Percentiles rank a stretch among this genome's conserved stretches.
These are phyloP conservation scores for Epichloe sylvatica DNA, from an alignment of 2,329 filamentous ascomycete species.

Conservation along the genomic window DNA sequence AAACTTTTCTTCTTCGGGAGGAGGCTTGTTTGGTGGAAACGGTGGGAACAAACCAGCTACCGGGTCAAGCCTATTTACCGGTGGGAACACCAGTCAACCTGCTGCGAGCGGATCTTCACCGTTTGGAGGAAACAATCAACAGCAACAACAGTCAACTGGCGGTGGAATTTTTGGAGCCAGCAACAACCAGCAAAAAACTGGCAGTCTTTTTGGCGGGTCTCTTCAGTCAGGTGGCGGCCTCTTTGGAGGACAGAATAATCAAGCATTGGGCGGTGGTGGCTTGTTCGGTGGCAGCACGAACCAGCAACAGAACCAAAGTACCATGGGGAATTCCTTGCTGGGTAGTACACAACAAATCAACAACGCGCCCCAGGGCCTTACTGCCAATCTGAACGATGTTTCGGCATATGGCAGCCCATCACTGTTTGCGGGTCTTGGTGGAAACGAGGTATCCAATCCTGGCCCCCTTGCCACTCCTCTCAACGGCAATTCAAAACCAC, in stretches of 20 bases:
- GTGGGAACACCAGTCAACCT: constrained; percentile 19
- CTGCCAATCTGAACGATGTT: constrained; percentile 67
- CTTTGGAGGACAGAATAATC: constrained; percentile 37
- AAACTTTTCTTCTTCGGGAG: constrained; percentile 18
- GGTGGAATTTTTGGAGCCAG: constrained; percentile 36
- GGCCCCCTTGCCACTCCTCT: constrained; percentile 88
- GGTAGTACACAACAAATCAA: constrained; percentile 36
- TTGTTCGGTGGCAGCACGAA: constrained; percentile 34
- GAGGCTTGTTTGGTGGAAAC: constrained; percentile 26
- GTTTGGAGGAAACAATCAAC: constrained; percentile 30
- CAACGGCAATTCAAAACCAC: constrained; percentile 57
- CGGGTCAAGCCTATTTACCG: constrained; percentile 25
- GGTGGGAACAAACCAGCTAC: constrained; percentile 22
- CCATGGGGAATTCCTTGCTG: constrained; percentile 42
- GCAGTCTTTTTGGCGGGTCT: constrained; percentile 38
- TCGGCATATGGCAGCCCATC: constrained; percentile 83
- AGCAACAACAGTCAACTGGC: constrained; percentile 21
- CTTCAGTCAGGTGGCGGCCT: constrained; percentile 34
- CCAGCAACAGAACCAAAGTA: constrained; percentile 35
- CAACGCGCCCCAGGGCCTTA: constrained; percentile 50
- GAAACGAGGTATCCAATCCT: constrained; percentile 51
- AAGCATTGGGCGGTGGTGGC: constrained; percentile 27
- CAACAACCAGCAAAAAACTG: constrained; percentile 26
- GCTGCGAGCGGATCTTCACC: constrained; percentile 26
- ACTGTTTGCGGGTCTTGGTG: constrained; percentile 62